These are phyloP conservation scores for Penicillium sp. DNA, from an alignment of 2,329 filamentous ascomycete species.

Conservation along the genomic window DNA sequence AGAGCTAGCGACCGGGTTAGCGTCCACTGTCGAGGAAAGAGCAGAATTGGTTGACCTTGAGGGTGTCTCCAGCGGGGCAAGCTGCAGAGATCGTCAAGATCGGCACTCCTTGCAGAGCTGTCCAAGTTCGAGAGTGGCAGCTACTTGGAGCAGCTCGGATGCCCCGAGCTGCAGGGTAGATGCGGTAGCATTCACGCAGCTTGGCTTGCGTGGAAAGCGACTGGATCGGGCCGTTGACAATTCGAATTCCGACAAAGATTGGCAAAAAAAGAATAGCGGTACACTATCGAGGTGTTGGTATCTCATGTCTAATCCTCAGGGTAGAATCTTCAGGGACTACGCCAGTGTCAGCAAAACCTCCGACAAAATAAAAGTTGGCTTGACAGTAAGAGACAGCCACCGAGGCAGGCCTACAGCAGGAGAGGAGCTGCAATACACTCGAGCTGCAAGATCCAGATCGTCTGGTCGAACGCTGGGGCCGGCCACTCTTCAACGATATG, in stretches of 20 bases:
- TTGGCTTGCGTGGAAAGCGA: not conserved
- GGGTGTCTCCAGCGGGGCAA: not conserved
- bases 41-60: not conserved
- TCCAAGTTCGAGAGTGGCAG: not conserved
- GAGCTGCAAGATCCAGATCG: not conserved
- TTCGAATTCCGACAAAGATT: not conserved
- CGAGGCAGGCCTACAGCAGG: not conserved
- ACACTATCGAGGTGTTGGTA: not conserved
- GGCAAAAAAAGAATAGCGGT: no score
- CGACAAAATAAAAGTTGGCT: not conserved
- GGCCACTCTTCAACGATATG: not conserved
- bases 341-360: not conserved
- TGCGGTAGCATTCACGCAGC: not conserved
- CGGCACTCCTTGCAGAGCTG: not conserved
- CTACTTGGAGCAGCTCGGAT: not conserved
- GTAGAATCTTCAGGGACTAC: not conserved
- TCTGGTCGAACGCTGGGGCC: not conserved
- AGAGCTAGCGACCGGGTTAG: not conserved
- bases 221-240: not conserved
- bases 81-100: constrained; percentile 6
- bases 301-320: not conserved
- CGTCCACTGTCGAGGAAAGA: not conserved
- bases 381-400: not conserved
- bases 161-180: not conserved
- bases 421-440: not conserved